Base-by-base conservation (phyloP, 345 rosid genomes). In the Firmiana major region DNA sequence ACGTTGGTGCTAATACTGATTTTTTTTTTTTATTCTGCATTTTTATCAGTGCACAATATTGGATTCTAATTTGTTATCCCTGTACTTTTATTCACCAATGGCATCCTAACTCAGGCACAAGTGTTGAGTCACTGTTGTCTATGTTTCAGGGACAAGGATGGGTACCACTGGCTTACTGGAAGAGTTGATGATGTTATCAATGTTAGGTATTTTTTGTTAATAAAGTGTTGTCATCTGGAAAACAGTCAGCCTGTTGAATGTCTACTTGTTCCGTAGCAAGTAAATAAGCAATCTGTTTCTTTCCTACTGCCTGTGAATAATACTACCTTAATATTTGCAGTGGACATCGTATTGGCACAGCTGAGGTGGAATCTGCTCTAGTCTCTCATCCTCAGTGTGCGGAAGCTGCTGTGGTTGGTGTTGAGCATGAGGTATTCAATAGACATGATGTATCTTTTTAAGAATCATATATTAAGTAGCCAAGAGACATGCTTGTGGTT, bases 171-270 rank as follows among this genome's bases (percentile, higher is more conserved):
- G 98, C 94, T 95, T 76, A 93, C 98, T 8, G 99, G 98, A 72
- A 88, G 99, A 83, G 99, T 95, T 79, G 99, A 95, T 73, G 99
- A 95, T 88, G 99, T 96, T 76, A 96, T 96, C 84, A 96, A 96
- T 22, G 98, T 96, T 76, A 96, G 99, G 99, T 95, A 87, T 67
- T n/a, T 73, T 62, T 53, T 59, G 36, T 62, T 45, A 60, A 62
- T 45, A 15, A 63, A 17, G 34, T 8, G 48, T 38, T 59, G 24
- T 48, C 28, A 62, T 75, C 22, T 21, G 26, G 26, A 75, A 63
- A 59, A 63, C 26, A 17, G 51, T 17, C 19, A 17, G 15, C 16
- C 22, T 60, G 68, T 28, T 75, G 69, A 59, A 72, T 72, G 15
- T 15, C 46, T 72, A 36, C 45, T 19, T 54, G 70, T 58, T 49